Evolutionary conservation across 345 rosid species (phyloP).

Genomic region (Salix viminalis): DNA sequence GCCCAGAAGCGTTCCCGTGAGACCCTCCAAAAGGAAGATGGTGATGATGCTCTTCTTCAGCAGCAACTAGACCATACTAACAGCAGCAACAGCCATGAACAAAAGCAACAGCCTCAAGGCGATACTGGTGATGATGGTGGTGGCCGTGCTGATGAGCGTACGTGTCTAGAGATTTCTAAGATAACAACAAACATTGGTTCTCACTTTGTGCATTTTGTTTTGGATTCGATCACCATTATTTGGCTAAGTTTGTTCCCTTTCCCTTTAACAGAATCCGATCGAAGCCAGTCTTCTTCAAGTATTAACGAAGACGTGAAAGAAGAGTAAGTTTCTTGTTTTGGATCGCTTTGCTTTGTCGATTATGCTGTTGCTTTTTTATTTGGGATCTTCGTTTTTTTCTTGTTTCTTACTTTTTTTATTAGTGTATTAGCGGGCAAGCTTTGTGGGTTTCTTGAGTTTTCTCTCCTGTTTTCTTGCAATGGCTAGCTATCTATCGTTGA

Average conservation of each 20-base stretch:
- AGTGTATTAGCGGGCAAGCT: background rate
- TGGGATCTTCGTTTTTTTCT: constrained; percentile 16
- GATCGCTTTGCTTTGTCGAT: constrained; percentile 12
- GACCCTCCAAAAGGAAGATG: constrained; percentile 1
- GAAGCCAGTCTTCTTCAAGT: constrained; percentile 37
- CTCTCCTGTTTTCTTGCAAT: background rate
- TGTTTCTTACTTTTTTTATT: background rate
- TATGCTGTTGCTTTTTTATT: background rate
- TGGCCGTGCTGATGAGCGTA: constrained; percentile 10
- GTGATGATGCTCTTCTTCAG: background rate
- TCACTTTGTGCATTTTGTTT: constrained; percentile 3
- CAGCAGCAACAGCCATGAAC: background rate
- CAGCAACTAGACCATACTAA: background rate
- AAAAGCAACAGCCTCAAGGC: background rate
- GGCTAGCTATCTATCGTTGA: background rate
- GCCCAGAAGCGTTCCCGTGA: constrained; percentile 23
- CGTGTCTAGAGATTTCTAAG: constrained; percentile 4
- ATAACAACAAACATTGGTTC: background rate
- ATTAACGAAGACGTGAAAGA: constrained; percentile 20
- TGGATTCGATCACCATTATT: background rate
- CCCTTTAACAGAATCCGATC: constrained; percentile 38
- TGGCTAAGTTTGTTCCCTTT: background rate
- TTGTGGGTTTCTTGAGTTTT: background rate
- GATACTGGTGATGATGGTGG: background rate
- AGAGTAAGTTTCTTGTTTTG: constrained; percentile 23